These are phyloP conservation scores for Corynascus novoguineensis DNA, from an alignment of 495 filamentous ascomycete genomes.

Conservation along the genomic window DNA sequence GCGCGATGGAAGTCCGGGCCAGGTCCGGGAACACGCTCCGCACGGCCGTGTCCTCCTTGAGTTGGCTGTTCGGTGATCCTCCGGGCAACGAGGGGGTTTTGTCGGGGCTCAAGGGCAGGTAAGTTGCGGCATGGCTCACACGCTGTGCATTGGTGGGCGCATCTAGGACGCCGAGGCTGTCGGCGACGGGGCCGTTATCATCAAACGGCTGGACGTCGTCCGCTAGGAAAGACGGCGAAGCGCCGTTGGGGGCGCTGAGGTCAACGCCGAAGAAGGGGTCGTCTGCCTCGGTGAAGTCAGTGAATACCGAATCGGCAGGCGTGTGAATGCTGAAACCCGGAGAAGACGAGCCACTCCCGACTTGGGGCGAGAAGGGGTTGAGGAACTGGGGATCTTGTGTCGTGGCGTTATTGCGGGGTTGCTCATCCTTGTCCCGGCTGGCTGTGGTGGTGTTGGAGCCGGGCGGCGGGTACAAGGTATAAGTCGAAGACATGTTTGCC, in stretches of 20 bases:
- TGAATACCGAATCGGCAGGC: slow-evolving; percentile 38
- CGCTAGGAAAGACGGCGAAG: slow-evolving; percentile 35
- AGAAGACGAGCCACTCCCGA: slow-evolving; percentile 36
- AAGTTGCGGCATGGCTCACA: slow-evolving; percentile 13
- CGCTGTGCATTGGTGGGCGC: slow-evolving; percentile 4
- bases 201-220: slow-evolving; percentile 16
- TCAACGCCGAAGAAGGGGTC: slow-evolving; percentile 40
- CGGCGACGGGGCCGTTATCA: slow-evolving; percentile 7
- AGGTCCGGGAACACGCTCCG: slow-evolving; percentile 17
- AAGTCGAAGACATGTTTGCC: slow-evolving; percentile 32
- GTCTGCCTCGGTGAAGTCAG: slow-evolving; percentile 37
- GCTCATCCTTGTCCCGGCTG: slow-evolving; percentile 22
- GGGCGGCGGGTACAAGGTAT: slow-evolving; percentile 27
- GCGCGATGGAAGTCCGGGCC: slow-evolving; percentile 13
- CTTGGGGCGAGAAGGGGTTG: slow-evolving; percentile 37
- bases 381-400: slow-evolving; percentile 21
- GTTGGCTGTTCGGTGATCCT: slow-evolving; percentile 24
- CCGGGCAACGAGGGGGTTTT: slow-evolving; percentile 30
- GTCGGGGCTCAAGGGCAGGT: slow-evolving; percentile 33
- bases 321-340: slow-evolving; percentile 36
- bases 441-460: slow-evolving; percentile 21
- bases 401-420: slow-evolving; percentile 25
- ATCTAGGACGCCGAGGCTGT: slow-evolving; percentile 13
- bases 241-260: slow-evolving; percentile 30
- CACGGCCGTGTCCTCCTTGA: slow-evolving; percentile 1